Evolutionary conservation across 1,284 basidiomycete species (phyloP).

Genomic region (Ceratobasidium sp.): DNA sequence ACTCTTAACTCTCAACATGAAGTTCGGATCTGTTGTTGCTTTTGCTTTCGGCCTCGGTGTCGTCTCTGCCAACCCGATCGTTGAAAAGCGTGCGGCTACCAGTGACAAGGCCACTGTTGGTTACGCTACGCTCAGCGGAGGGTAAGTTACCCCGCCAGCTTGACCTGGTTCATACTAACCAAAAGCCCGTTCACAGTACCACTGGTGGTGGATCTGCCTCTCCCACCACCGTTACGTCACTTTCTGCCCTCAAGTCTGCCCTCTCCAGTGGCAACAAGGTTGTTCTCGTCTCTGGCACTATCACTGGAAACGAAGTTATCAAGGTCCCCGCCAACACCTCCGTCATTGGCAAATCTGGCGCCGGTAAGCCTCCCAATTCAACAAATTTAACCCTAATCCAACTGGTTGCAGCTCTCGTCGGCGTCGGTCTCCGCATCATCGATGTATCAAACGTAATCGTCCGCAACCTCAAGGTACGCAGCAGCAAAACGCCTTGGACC

Average conservation of each 20-base stretch:
- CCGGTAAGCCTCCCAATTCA: slow-evolving; percentile 39
- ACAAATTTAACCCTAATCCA: neutral
- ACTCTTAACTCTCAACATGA: slow-evolving; percentile 13
- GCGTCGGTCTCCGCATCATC: slow-evolving; percentile 62
- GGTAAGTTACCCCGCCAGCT: neutral
- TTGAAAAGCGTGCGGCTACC: slow-evolving; percentile 18
- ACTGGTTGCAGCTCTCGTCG: slow-evolving; percentile 54
- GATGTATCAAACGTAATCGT: slow-evolving; percentile 63
- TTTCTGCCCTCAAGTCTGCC: slow-evolving; percentile 56
- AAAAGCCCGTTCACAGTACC: slow-evolving; percentile 11
- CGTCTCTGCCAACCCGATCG: slow-evolving; percentile 11
- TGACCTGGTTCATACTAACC: neutral
- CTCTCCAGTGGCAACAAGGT: slow-evolving; percentile 61
- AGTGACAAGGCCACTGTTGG: slow-evolving; percentile 12
- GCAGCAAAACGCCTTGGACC: too few relatives aligned
- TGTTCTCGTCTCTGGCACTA: slow-evolving; percentile 63
- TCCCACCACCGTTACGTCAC: slow-evolving; percentile 36
- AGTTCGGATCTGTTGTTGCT: slow-evolving; percentile 6
- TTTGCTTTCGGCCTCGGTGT: neutral
- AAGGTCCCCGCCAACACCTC: slow-evolving; percentile 59
- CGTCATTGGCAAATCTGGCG: slow-evolving; percentile 57
- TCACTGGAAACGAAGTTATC: slow-evolving; percentile 61
- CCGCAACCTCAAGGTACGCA: slow-evolving; percentile 59
- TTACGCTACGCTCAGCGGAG: slow-evolving; percentile 18
- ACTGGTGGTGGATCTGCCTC: slow-evolving; percentile 44